phyloP scores from a whole-genome alignment of 805 yeast genomes.

The Spathaspora sp. region DNA sequence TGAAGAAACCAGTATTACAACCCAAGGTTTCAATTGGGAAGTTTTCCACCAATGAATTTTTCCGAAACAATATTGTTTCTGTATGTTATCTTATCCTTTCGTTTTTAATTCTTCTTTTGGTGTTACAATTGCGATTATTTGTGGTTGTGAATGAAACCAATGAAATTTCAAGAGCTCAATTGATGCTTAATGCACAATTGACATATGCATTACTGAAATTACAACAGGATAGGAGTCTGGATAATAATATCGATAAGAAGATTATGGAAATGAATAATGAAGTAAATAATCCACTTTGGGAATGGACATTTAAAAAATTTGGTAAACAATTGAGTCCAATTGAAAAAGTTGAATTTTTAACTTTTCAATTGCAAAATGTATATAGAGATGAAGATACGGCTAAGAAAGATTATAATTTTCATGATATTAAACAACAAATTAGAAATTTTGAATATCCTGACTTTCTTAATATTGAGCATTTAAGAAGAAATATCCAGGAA shows the following conservation, averaged over 20 bases:
- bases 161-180: constrained; percentile 17
- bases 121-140: constrained; percentile 18
- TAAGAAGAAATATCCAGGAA: constrained; percentile 9
- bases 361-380: constrained; percentile 10
- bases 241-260: background rate
- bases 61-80: constrained; percentile 11
- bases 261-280: constrained; percentile 3
- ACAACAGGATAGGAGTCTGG: background rate
- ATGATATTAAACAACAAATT: constrained; percentile 6
- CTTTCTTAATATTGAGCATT: constrained; percentile 8
- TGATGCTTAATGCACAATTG: constrained; percentile 15
- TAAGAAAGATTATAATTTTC: background rate
- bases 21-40: background rate
- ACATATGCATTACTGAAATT: constrained; percentile 2
- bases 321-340: constrained; percentile 13
- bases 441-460: constrained; percentile 12
- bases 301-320: constrained; percentile 14
- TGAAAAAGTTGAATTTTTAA: constrained; percentile 18
- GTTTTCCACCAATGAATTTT: constrained; percentile 5
- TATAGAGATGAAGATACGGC: constrained; percentile 1
- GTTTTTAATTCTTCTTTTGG: constrained; percentile 16
- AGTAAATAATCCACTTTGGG: constrained; percentile 16
- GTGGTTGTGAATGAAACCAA: constrained; percentile 18
- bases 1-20: background rate
- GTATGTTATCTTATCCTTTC: constrained; percentile 17